Evolutionary conservation across 2,329 filamentous ascomycete species (phyloP).

Genomic region (Colletotrichum incanum): DNA sequence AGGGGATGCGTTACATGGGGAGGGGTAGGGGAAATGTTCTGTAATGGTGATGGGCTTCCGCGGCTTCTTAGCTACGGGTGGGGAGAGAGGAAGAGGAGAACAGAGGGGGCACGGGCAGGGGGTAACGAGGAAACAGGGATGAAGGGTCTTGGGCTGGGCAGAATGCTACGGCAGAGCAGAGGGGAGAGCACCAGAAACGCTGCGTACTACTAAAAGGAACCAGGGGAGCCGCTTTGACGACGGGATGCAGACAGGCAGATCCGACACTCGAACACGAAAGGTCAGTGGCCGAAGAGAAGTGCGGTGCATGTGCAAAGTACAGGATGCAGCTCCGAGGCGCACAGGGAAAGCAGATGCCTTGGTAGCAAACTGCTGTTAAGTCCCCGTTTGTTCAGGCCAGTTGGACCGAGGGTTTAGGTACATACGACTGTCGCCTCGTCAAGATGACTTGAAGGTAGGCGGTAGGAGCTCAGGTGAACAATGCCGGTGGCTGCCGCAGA

Average conservation of each 20-base stretch:
- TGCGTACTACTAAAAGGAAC: not conserved
- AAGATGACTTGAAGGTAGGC: not conserved
- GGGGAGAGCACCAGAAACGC: not conserved
- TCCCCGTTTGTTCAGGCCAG: not conserved
- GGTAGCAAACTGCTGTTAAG: not conserved
- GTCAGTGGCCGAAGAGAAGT: slow-evolving; percentile 4
- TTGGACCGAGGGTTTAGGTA: not conserved
- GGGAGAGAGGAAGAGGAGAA: not conserved
- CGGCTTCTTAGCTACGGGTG: slow-evolving; percentile 10
- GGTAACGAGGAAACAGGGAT: slow-evolving; percentile 3
- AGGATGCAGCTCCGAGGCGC: not conserved
- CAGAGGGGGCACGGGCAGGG: slow-evolving; percentile 14
- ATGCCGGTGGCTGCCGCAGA: slow-evolving; percentile 20
- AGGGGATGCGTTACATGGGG: slow-evolving; percentile 33
- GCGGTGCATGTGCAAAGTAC: not conserved
- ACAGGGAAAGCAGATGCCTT: not conserved
- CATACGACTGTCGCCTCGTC: not conserved
- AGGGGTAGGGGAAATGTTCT: slow-evolving; percentile 28
- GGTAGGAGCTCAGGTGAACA: not conserved
- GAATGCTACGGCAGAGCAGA: not conserved
- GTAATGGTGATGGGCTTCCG: slow-evolving; percentile 8
- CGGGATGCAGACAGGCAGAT: slow-evolving; percentile 22
- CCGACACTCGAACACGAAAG: slow-evolving; percentile 16
- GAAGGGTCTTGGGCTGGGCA: not conserved
- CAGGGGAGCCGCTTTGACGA: slow-evolving; percentile 33